Base-by-base conservation (phyloP, 257 asterid genomes). In the Solanum rostratum region DNA sequence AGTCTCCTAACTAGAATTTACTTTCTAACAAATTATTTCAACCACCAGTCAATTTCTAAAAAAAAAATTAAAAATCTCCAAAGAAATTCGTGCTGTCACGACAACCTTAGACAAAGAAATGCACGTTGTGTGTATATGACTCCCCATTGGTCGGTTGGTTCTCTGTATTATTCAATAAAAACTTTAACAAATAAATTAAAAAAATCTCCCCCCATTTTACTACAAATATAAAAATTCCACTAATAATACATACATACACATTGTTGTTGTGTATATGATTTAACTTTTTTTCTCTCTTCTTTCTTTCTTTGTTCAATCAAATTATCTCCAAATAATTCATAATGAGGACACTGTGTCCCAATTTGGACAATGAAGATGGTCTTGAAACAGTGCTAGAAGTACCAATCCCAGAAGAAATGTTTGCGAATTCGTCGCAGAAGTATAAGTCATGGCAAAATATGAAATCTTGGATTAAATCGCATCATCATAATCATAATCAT, bases 371-470 rank as follows among this genome's bases (percentile, higher is more conserved):
- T 33, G 94, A 91, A 79, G 93, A 91, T 53, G 93, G 87, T 16
- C 93, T 93, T 41, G 95, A 93, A 63, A 93, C 97, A 0, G 97
- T 93, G 6, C 93, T 92, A 29, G 97, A 93, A 86, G 95, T 93
- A 22, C 97, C 97, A 0, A 90, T 93, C 41, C 97, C 97, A 0
- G 97, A 92, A 71, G 97, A 93, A 59, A 86, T 88, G 92, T 83
- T 89, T 65, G 86, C 76, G 10, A 50, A 84, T 91, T 4, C 80
- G 7, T 3, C 81, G 6, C 90, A 90, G 86, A 76, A 70, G 11
- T 30, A 66, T 55, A 66, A 83, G 81, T 68, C 85, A 13, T 83
- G 85, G 85, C 85, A 83, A 19, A 22, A 55, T 65, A 79, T 93
- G 89, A 91, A 86, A 27, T 86, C 92, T 24, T 91, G 95, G 94